phyloP scores from a whole-genome alignment of 2,329 filamentous ascomycete genomes.

The Chlorencoelia australis region DNA sequence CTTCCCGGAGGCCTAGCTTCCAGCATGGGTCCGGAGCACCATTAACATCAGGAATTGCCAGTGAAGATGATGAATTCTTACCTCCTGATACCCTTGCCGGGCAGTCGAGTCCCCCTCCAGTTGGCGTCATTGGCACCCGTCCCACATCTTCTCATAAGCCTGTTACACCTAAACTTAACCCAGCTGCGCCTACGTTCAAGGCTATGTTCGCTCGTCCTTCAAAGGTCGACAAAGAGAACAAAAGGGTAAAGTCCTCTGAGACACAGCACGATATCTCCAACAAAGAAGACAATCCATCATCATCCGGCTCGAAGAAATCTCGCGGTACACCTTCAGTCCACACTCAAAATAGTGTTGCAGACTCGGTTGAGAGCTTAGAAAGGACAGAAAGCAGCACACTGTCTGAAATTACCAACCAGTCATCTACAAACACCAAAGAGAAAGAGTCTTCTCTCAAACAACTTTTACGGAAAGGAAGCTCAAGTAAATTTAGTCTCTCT shows the following conservation, averaged over 20 bases:
- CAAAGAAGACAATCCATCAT: conserved; percentile 41
- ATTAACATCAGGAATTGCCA: conserved; percentile 50
- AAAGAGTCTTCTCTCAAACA: conserved; percentile 42
- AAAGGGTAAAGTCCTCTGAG: conserved; percentile 35
- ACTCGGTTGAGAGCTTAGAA: conserved; percentile 38
- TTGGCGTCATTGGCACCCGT: conserved; percentile 71
- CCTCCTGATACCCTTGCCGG: conserved; percentile 44
- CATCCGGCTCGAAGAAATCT: conserved; percentile 43
- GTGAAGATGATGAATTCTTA: conserved; percentile 54
- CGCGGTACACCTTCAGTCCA: conserved; percentile 47
- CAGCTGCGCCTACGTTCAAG: conserved; percentile 81
- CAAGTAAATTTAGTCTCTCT: conserved; percentile 54
- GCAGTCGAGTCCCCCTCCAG: conserved; percentile 44
- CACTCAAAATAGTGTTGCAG: conserved; percentile 47
- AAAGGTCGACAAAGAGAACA: conserved; percentile 29
- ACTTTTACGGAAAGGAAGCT: conserved; percentile 55
- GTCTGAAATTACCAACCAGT: conserved; percentile 39
- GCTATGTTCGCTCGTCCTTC: conserved; percentile 47
- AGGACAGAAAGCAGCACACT: conserved; percentile 44
- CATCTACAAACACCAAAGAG: conserved; percentile 35
- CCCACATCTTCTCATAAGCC: conserved; percentile 41
- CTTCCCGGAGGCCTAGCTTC: conserved; percentile 71
- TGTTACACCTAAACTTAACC: conserved; percentile 61
- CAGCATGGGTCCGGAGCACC: conserved; percentile 63
- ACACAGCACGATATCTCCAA: too few relatives aligned